phyloP scores from a whole-genome alignment of 2,329 filamentous ascomycete genomes.

The Fusarium solani-melongenae region DNA sequence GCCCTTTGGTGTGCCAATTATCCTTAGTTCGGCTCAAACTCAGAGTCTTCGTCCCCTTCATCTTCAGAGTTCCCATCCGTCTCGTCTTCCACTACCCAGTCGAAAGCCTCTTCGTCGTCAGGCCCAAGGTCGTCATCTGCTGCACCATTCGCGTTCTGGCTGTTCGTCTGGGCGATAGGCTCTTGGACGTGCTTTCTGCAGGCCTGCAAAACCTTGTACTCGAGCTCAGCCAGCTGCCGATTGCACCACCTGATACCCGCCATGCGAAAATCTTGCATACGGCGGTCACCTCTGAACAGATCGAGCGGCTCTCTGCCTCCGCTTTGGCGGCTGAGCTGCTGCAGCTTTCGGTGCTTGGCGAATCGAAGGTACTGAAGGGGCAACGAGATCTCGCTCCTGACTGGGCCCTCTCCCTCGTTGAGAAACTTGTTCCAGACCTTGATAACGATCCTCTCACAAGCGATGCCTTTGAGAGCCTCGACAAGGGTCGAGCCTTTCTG shows the following conservation, averaged over 20 bases:
- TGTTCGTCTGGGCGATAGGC: background rate
- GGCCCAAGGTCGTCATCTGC: background rate
- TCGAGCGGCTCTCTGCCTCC: conserved; percentile 10
- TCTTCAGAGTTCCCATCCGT: background rate
- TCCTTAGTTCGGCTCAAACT: conserved; percentile 14
- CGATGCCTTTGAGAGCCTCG: conserved; percentile 46
- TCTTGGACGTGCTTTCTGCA: conserved; percentile 21
- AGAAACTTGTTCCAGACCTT: conserved; percentile 45
- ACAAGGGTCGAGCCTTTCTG: conserved; percentile 41
- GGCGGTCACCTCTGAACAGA: conserved; percentile 9
- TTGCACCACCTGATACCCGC: background rate
- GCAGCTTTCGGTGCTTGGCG: conserved; percentile 5
- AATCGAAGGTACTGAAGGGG: conserved; percentile 28
- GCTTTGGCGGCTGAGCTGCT: background rate
- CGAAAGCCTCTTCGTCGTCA: background rate
- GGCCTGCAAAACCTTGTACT: conserved; percentile 9
- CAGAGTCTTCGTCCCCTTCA: conserved; percentile 12
- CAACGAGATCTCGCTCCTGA: conserved; percentile 12
- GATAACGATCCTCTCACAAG: conserved; percentile 51
- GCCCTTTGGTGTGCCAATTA: background rate
- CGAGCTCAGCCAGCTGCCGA: conserved; percentile 1
- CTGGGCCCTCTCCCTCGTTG: background rate
- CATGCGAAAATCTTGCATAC: conserved; percentile 10
- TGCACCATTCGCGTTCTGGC: background rate
- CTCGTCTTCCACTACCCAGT: background rate